These are phyloP conservation scores for Astrocystis sublimbata DNA, from an alignment of 495 filamentous ascomycete species.

Conservation along the genomic window DNA sequence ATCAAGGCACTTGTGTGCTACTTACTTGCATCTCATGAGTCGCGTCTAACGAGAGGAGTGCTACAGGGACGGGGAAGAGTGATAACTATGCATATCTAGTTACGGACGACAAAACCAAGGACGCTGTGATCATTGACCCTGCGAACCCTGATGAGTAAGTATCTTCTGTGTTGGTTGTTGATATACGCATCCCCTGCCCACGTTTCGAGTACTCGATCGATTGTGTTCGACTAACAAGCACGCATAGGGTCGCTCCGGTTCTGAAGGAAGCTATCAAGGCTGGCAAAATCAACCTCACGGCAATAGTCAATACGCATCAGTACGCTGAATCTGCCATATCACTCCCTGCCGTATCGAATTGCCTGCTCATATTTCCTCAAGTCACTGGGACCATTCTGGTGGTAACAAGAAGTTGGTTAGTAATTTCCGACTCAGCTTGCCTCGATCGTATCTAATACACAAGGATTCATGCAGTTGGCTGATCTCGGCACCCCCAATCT, in stretches of 20 bases:
- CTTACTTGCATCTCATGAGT: background rate
- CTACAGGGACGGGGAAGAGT: conserved; percentile 77
- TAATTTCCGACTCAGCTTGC: conserved; percentile 1
- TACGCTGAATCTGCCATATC: conserved; percentile 45
- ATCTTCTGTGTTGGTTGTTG: background rate
- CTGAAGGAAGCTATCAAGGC: conserved; percentile 69
- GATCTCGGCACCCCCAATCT: conserved; percentile 57
- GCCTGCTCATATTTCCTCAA: conserved; percentile 35
- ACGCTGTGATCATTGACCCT: conserved; percentile 94
- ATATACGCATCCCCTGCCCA: background rate
- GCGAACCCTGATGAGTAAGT: conserved; percentile 88
- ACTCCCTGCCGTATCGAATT: background rate
- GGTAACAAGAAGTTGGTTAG: conserved; percentile 80
- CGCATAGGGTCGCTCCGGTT: conserved; percentile 72
- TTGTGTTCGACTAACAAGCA: background rate
- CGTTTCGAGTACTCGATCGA: background rate
- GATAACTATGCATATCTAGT: conserved; percentile 99
- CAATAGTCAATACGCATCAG: conserved; percentile 97
- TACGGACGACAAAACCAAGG: conserved; percentile 82
- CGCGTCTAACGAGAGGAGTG: background rate
- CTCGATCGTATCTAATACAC: conserved; percentile 12
- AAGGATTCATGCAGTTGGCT: conserved; percentile 57
- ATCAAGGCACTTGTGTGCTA: background rate
- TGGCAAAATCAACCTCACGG: conserved; percentile 77
- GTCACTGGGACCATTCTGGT: conserved; percentile 93